Base-by-base conservation (phyloP, 179 eudicot species). In the Beta corolliflora region DNA sequence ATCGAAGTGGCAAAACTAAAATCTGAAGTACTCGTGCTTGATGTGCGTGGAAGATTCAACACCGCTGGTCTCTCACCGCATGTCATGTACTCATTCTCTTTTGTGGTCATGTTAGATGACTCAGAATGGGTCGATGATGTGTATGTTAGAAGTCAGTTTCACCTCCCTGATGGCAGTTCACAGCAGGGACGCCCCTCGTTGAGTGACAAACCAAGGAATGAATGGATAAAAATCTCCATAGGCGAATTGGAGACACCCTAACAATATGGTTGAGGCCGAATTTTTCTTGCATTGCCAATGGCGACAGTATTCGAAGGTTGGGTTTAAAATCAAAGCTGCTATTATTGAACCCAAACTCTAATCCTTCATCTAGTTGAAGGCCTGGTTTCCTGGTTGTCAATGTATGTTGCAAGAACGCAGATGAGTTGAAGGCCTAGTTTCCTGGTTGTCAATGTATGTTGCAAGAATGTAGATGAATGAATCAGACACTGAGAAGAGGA, bases 101-200 rank as follows among this genome's bases (percentile, higher is more conserved):
- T 86, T 58, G 79, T 86, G 67, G 77, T 85, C 56, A 86, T 82
- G 90, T 45, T 91, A 69, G 88, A 86, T n/a, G n/a, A n/a, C 53
- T 44, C 73, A 19, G n/a, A n/a, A n/a, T 89, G 25, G 80, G 13
- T 16, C 0, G 14, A 45, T 7, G 45, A 44, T 50, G 16, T 45
- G 25, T 3, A 2, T 9, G 25, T 69, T 29, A 13, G 6, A 12
- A 14, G 54, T 69, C 7, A 7, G 44, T 29, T 70, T 45, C 0
- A 3, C 14, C 73, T 70, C 45, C 54, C 73, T 45, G 13, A 9
- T 70, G 73, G 53, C 4, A 19, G 15, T 18, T 18, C 15, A 45
- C 53, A 18, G 14, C 2, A 10, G 29, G 3, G 14, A 1, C 53
- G 19, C 12, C 9, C 23, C 5, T 5, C 52, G 52, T 16, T 70